Evolutionary conservation across 306 rosid species (phyloP).

Genomic region (Prunus persica): DNA sequence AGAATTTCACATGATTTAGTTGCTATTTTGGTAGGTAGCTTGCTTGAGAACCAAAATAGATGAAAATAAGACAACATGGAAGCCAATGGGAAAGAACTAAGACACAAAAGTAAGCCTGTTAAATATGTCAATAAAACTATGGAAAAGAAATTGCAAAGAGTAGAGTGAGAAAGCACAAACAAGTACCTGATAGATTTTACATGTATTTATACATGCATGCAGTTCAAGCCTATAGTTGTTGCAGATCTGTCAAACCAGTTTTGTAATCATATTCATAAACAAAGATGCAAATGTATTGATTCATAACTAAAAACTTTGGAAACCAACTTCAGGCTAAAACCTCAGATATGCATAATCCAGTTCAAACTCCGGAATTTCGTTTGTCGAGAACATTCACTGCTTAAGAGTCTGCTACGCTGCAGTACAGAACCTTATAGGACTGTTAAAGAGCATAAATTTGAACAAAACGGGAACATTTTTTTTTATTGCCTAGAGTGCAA

Average conservation of each 20-base stretch:
- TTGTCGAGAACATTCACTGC: neutral
- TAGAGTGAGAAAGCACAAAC: neutral
- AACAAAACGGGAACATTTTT: constrained; percentile 4
- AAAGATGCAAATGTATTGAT: neutral
- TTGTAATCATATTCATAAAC: too few species aligned
- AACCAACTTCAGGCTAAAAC: neutral
- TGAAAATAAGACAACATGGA: too few species aligned
- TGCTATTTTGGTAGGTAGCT: neutral
- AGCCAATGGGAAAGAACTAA: too few species aligned
- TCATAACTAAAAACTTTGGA: neutral
- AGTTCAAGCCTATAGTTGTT: neutral
- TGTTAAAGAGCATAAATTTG: neutral
- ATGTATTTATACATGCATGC: neutral
- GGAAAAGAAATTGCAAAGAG: neutral
- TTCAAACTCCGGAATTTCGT: neutral
- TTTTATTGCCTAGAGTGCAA: neutral
- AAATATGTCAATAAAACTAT: neutral
- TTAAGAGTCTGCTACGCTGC: neutral
- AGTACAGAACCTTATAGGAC: neutral
- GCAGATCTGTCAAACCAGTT: neutral
- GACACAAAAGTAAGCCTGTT: neutral
- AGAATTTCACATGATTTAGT: neutral
- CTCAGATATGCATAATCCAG: too few species aligned
- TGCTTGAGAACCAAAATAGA: neutral
- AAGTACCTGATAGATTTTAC: neutral